Evolutionary conservation across 495 filamentous ascomycete genomes (phyloP).

Genomic region (Penicillium salamii): DNA sequence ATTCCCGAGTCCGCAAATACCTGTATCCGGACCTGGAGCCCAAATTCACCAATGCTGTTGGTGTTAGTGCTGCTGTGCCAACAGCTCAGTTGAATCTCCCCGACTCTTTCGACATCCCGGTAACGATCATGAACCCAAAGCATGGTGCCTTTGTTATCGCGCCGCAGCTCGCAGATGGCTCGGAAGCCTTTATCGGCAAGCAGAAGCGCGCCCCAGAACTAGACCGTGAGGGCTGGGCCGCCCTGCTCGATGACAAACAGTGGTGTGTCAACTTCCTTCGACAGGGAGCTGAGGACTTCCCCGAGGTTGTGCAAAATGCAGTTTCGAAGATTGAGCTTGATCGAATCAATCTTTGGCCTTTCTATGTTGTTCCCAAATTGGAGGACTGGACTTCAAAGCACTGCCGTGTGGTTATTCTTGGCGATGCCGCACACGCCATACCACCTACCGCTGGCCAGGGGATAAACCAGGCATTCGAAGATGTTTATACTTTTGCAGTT

Average conservation of each 20-base stretch:
- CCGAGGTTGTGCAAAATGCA: slow-evolving; percentile 32
- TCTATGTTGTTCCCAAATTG: slow-evolving; percentile 39
- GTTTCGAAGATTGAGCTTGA: slow-evolving; percentile 26
- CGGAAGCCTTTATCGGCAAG: slow-evolving; percentile 41
- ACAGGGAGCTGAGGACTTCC: slow-evolving; percentile 25
- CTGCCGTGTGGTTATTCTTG: slow-evolving; percentile 37
- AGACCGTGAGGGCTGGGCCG: slow-evolving; percentile 35
- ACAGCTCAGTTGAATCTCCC: slow-evolving; percentile 20
- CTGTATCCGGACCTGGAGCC: slow-evolving; percentile 31
- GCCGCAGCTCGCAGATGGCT: slow-evolving; percentile 43
- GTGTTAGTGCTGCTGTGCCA: slow-evolving; percentile 27
- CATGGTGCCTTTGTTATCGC: slow-evolving; percentile 46
- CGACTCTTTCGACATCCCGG: slow-evolving; percentile 35
- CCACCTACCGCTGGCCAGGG: slow-evolving; percentile 46
- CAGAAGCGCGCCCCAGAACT: slow-evolving; percentile 32
- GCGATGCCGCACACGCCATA: slow-evolving; percentile 50
- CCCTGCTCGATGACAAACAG: slow-evolving; percentile 29
- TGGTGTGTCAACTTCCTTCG: slow-evolving; percentile 34
- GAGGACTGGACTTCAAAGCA: slow-evolving; percentile 33
- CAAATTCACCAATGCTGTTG: slow-evolving; percentile 26
- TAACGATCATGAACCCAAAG: slow-evolving; percentile 36
- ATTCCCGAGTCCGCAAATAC: slow-evolving; percentile 42
- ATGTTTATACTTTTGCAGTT: slow-evolving; percentile 29
- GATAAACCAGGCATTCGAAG: slow-evolving; percentile 41
- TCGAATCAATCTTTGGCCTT: slow-evolving; percentile 40